Evolutionary conservation across 495 filamentous ascomycete genomes (phyloP).

Genomic region (Xylaria bambusicola): DNA sequence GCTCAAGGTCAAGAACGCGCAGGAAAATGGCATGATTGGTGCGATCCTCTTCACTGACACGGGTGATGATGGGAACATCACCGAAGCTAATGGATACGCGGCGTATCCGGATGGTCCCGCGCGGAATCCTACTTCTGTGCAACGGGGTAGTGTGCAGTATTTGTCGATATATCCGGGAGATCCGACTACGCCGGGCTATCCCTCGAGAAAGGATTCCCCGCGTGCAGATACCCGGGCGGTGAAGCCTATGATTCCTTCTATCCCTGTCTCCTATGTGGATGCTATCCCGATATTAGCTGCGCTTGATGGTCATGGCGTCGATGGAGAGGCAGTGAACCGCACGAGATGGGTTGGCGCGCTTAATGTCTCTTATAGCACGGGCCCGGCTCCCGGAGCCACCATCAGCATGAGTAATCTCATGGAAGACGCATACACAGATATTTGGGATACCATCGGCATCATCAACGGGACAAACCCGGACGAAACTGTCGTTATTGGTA

Average conservation of each 20-base stretch:
- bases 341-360: conserved; percentile 71
- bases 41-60: conserved; percentile 81
- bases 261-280: conserved; percentile 82
- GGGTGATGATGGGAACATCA: conserved; percentile 73
- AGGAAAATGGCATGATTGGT: conserved; percentile 82
- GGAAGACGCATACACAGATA: conserved; percentile 75
- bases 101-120: conserved; percentile 82
- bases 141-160: conserved; percentile 79
- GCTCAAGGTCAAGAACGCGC: conserved; percentile 81
- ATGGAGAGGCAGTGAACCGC: conserved; percentile 68
- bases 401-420: conserved; percentile 79
- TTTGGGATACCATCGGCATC: conserved; percentile 86
- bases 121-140: conserved; percentile 75
- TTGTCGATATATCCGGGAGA: conserved; percentile 59
- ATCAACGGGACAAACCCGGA: conserved; percentile 75
- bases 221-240: conserved; percentile 61
- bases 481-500: conserved; percentile 84
- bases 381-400: conserved; percentile 69
- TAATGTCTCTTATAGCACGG: conserved; percentile 81
- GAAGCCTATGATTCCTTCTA: conserved; percentile 78
- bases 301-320: conserved; percentile 78
- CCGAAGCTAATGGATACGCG: conserved; percentile 71
- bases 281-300: conserved; percentile 75
- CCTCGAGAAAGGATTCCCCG: conserved; percentile 75
- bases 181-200: conserved; percentile 86